Percentiles rank a stretch among this genome's conserved stretches.
Evolutionary conservation across 2,329 filamentous ascomycete genomes (phyloP).

Genomic region (Alternaria sp.): DNA sequence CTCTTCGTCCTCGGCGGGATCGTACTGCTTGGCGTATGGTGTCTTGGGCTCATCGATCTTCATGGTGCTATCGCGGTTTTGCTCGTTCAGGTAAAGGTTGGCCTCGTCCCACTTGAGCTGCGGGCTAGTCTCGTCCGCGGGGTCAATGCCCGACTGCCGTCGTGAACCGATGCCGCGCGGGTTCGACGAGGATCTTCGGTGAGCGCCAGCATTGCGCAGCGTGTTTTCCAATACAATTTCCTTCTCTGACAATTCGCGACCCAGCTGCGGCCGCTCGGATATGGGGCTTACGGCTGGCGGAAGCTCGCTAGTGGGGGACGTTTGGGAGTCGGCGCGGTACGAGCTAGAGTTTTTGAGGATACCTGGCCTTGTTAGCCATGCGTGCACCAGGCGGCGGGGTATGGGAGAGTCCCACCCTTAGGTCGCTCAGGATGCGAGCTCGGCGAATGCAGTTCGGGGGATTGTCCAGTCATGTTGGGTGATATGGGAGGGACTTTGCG

Average conservation of each 20-base stretch:
- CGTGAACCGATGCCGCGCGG: conserved; percentile 72
- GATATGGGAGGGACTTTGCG: conserved; percentile 13
- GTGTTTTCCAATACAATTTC: conserved; percentile 95
- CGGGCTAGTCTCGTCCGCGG: conserved; percentile 67
- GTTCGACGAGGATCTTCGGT: conserved; percentile 80
- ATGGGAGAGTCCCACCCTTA: conserved; percentile 44
- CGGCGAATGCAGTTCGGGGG: conserved; percentile 44
- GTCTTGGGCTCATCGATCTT: conserved; percentile 99
- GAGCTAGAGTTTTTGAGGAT: conserved; percentile 89
- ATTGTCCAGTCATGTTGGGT: conserved; percentile 40
- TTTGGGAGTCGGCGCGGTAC: conserved; percentile 61
- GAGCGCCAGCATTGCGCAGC: conserved; percentile 88
- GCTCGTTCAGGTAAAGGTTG: conserved; percentile 95
- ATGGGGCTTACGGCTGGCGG: conserved; percentile 43
- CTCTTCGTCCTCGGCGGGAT: conserved; percentile 84
- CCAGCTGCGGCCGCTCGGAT: conserved; percentile 50
- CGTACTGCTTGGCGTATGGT: conserved; percentile 90
- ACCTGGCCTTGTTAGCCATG: conserved; percentile 61
- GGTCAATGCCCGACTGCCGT: conserved; percentile 67
- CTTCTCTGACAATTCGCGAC: conserved; percentile 71
- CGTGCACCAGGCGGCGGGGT: conserved; percentile 4
- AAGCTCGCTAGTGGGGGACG: conserved; percentile 54
- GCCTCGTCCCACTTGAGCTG: conserved; percentile 98
- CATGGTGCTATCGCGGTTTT: conserved; percentile 94
- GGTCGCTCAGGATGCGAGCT: conserved; percentile 51